These are phyloP conservation scores for Blastobotrys terrestris DNA, from an alignment of 805 yeast genomes.

Conservation along the genomic window DNA sequence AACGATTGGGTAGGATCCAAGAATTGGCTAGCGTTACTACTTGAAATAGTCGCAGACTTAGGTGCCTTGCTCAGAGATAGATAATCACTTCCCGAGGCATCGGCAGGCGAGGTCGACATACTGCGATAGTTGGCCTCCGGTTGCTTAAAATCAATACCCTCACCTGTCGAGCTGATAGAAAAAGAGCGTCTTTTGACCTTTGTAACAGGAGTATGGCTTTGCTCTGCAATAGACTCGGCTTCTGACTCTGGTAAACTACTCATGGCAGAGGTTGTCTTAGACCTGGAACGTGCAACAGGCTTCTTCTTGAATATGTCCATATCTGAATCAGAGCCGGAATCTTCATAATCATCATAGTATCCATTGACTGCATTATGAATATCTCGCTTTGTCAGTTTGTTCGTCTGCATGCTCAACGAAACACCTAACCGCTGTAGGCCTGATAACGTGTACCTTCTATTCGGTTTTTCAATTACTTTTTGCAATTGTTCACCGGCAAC, in stretches of 20 bases:
- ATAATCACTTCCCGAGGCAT: not conserved
- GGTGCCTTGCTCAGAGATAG: not conserved
- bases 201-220: not conserved
- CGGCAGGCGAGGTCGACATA: not conserved
- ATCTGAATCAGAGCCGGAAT: not conserved
- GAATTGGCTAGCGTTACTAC: not conserved
- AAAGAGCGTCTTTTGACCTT: not conserved
- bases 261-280: not conserved
- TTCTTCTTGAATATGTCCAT: not conserved
- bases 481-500: not conserved
- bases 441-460: slow-evolving; percentile 40
- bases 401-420: slow-evolving; percentile 70
- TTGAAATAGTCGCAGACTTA: too few species aligned
- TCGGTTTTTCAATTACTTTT: slow-evolving; percentile 7
- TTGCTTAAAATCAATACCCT: not conserved
- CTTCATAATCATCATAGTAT: slow-evolving; percentile 18
- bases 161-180: not conserved
- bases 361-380: slow-evolving; percentile 6
- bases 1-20: not conserved
- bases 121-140: not conserved
- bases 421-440: slow-evolving; percentile 72
- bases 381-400: slow-evolving; percentile 37
- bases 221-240: not conserved
- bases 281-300: not conserved
- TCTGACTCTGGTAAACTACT: not conserved